Evolutionary conservation across 495 filamentous ascomycete genomes (phyloP).

Genomic region (Staphylotrichum longicolle): DNA sequence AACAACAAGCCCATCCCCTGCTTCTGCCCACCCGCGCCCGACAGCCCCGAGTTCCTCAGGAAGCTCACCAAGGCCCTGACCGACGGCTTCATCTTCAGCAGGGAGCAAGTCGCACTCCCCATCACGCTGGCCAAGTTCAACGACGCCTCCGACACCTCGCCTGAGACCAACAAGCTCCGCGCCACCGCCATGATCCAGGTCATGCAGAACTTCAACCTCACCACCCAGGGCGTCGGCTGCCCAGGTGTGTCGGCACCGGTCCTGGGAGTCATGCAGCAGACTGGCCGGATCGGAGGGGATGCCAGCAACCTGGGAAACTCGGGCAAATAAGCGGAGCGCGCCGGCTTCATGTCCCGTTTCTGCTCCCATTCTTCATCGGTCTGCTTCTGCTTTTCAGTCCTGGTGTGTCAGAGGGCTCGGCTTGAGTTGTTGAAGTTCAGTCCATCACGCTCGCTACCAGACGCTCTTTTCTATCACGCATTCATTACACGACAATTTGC

Average conservation of each 20-base stretch:
- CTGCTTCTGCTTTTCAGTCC: background rate
- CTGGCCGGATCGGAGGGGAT: constrained; percentile 13
- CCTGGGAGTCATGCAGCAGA: constrained; percentile 23
- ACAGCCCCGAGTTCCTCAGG: constrained; percentile 26
- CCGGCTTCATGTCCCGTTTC: background rate
- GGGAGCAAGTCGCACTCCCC: constrained; percentile 18
- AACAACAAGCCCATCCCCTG: constrained; percentile 28
- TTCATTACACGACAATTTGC: too few species aligned
- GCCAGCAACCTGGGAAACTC: constrained; percentile 1
- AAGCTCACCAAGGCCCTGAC: constrained; percentile 22
- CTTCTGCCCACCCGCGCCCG: constrained; percentile 26
- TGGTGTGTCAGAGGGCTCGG: background rate
- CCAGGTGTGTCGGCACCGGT: constrained; percentile 26
- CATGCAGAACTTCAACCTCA: constrained; percentile 28
- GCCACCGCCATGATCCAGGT: constrained; percentile 32
- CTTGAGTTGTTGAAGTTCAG: too few species aligned
- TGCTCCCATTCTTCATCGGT: background rate
- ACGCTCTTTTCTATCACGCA: too few species aligned
- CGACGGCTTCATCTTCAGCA: constrained; percentile 33
- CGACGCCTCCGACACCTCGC: constrained; percentile 20
- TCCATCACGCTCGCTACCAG: too few species aligned
- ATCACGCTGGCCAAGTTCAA: constrained; percentile 29
- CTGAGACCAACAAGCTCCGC: constrained; percentile 19
- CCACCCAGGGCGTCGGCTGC: constrained; percentile 27
- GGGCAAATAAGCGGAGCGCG: background rate